Evolutionary conservation across 768 basidiomycete species (phyloP).

Genomic region (Rossbeevera mucosa): DNA sequence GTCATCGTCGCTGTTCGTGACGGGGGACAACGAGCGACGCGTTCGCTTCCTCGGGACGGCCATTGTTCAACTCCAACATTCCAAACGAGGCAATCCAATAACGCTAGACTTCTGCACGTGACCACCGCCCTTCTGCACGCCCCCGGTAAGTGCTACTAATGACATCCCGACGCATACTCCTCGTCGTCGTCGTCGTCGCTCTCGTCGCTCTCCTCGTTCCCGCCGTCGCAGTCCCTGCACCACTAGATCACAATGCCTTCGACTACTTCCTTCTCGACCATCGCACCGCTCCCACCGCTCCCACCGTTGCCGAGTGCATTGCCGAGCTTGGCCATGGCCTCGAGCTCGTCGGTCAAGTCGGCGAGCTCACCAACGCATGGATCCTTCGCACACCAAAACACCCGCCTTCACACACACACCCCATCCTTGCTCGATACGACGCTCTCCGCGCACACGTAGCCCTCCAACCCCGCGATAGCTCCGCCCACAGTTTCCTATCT

Average conservation of each 20-base stretch:
- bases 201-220: constrained; percentile 5
- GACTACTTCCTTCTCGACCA: constrained; percentile 83
- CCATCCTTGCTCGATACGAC: constrained; percentile 47
- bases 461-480: constrained; percentile 34
- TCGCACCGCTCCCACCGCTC: constrained; percentile 44
- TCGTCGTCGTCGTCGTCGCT: constrained; percentile 5
- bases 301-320: constrained; percentile 58
- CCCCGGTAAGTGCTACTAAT: not conserved
- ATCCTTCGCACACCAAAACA: constrained; percentile 59
- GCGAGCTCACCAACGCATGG: constrained; percentile 81
- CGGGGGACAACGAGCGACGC: constrained; percentile 19
- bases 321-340: constrained; percentile 66
- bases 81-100: constrained; percentile 1
- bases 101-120: constrained; percentile 11
- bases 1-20: constrained; percentile 15
- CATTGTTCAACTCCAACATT: constrained; percentile 14
- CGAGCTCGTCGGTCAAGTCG: constrained; percentile 83
- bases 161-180: constrained; percentile 9
- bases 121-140: not conserved
- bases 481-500: constrained; percentile 43
- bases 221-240: constrained; percentile 18
- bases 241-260: constrained; percentile 56
- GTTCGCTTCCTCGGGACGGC: constrained; percentile 21
- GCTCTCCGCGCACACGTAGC: constrained; percentile 35
- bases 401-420: constrained; percentile 9